These are phyloP conservation scores for Cyclostephanos tholiformis DNA, from an alignment of 108 stramenopile genomes.

Conservation along the genomic window DNA sequence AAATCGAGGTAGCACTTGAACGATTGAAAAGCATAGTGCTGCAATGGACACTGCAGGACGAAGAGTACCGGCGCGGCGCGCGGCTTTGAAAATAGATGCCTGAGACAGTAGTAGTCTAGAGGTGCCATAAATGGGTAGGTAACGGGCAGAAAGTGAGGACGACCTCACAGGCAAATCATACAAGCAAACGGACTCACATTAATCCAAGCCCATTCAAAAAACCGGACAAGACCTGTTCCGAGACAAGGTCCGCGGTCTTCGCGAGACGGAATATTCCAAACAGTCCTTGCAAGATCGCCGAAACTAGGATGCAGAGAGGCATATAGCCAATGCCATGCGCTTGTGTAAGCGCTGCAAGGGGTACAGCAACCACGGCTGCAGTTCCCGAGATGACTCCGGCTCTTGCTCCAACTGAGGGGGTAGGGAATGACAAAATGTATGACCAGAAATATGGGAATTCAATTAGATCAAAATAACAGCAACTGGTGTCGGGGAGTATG, in stretches of 20 bases:
- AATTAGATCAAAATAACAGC: neutral
- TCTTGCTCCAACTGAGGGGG: constrained; percentile 22
- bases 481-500: neutral
- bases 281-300: constrained; percentile 35
- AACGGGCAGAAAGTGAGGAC: neutral
- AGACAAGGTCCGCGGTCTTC: constrained; percentile 45
- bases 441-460: neutral
- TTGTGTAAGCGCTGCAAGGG: constrained; percentile 32
- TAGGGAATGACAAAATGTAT: neutral
- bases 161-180: no score
- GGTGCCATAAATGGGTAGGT: neutral
- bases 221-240: constrained; percentile 48
- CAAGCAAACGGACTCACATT: neutral
- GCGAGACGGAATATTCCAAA: constrained; percentile 34
- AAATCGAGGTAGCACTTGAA: constrained; percentile 28
- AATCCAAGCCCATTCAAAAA: constrained; percentile 51
- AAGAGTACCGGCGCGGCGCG: constrained; percentile 19
- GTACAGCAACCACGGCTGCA: constrained; percentile 45
- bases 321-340: constrained; percentile 36
- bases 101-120: constrained; percentile 37
- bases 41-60: constrained; percentile 25
- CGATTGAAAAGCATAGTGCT: constrained; percentile 36
- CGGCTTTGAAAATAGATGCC: constrained; percentile 27
- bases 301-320: constrained; percentile 34
- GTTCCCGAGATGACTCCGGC: constrained; percentile 47